A percentile compares a stretch with the other conserved stretches of the same genome.
Evolutionary conservation across 2,329 filamentous ascomycete genomes (phyloP).

Genomic region (Thelonectria rubi): DNA sequence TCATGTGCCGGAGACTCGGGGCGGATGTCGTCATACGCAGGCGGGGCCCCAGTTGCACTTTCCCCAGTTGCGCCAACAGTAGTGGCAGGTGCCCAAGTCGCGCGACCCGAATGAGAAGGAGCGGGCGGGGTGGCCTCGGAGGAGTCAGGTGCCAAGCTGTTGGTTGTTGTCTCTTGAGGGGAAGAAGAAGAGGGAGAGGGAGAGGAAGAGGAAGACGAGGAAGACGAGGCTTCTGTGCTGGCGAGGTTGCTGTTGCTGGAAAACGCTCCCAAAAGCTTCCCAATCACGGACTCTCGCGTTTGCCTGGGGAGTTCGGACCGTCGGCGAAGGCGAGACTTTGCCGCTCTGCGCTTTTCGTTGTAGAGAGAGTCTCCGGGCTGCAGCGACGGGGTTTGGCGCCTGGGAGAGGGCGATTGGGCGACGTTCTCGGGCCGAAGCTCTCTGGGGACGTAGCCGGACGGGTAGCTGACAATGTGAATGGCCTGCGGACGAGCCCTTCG

Average conservation of each 20-base stretch:
- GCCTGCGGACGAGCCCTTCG: constrained; percentile 52
- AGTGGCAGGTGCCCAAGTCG: constrained; percentile 31
- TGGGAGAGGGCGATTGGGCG: constrained; percentile 27
- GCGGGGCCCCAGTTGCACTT: constrained; percentile 37
- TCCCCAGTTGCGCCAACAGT: constrained; percentile 35
- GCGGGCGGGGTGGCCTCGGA: constrained; percentile 17
- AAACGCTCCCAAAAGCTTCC: constrained; percentile 26
- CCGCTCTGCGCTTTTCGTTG: constrained; percentile 25
- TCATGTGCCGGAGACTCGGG: constrained; percentile 39
- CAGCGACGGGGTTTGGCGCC: constrained; percentile 34
- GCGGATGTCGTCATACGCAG: constrained; percentile 46
- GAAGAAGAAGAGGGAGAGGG: constrained; percentile 8
- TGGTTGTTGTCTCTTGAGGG: not conserved
- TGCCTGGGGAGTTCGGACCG: constrained; percentile 24
- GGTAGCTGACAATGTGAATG: constrained; percentile 55
- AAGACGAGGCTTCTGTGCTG: not conserved
- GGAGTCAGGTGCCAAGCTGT: constrained; percentile 15
- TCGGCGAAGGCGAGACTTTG: constrained; percentile 47
- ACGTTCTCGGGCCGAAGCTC: constrained; percentile 49
- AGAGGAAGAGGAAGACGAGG: not conserved
- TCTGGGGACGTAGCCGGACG: constrained; percentile 55
- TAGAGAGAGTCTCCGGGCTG: constrained; percentile 28
- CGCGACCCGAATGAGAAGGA: constrained; percentile 14
- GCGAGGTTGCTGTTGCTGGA: constrained; percentile 5
- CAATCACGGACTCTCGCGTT: constrained; percentile 22